Percentiles rank a stretch among this genome's conserved stretches.
Conservation (phyloP, 495 filamentous ascomycete species). For the Annulohypoxylon stygium region DNA sequence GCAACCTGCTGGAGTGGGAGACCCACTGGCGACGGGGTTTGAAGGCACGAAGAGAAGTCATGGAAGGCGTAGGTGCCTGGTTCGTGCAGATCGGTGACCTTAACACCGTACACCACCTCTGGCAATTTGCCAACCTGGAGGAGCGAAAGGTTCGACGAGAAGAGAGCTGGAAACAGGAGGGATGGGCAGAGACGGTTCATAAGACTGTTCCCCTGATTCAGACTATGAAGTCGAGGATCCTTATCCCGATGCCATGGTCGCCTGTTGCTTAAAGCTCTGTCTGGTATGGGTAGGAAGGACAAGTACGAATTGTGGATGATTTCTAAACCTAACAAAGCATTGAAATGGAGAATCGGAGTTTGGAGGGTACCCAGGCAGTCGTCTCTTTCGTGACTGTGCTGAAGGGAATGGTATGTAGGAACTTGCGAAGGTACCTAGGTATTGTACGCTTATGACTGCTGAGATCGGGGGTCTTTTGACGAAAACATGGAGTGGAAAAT, state of each 20-base stretch:
- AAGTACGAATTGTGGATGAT: not conserved
- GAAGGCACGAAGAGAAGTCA: conserved; percentile 89
- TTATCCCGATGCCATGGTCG: conserved; percentile 96
- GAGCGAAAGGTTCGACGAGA: conserved; percentile 92
- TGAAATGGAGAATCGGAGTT: conserved; percentile 43
- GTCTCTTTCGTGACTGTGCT: conserved; percentile 18
- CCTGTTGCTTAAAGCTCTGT: conserved; percentile 76
- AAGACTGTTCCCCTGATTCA: conserved; percentile 98
- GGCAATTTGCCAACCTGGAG: conserved; percentile 97
- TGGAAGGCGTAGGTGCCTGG: conserved; percentile 99
- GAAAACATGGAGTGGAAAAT: conserved; percentile 20
- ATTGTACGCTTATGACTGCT: conserved; percentile 37
- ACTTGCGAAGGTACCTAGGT: conserved; percentile 9
- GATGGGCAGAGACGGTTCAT: conserved; percentile 98
- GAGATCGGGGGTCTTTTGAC: conserved; percentile 13
- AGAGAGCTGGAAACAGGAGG: conserved; percentile 94
- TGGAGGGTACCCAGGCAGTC: conserved; percentile 28
- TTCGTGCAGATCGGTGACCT: conserved; percentile 98
- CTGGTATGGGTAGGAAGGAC: not conserved
- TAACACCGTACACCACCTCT: conserved; percentile 97
- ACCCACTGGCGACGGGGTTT: conserved; percentile 96
- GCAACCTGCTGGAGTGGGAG: conserved; percentile 97
- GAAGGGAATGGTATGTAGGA: not conserved
- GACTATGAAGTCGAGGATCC: conserved; percentile 91
- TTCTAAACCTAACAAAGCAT: conserved; percentile 28